Conservation (phyloP, 345 rosid genomes). For the Gossypium turneri region DNA sequence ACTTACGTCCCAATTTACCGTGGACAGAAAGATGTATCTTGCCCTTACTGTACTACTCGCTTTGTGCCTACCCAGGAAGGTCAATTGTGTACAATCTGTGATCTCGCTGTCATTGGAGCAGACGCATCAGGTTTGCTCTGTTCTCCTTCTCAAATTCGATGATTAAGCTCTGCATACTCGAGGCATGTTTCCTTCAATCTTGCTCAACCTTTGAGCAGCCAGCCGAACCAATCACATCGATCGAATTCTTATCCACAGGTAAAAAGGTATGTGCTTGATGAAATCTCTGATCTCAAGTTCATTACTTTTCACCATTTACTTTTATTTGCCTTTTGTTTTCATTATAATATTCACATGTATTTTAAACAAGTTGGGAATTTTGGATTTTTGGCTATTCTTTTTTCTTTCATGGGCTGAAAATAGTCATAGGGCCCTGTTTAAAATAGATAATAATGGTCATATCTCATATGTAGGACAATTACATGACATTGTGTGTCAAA, state of each 20-base stretch:
- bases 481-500: conserved; percentile 22
- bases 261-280: conserved; percentile 18
- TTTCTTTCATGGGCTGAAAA: conserved; percentile 25
- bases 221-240: not conserved
- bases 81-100: conserved; percentile 68
- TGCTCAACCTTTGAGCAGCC: conserved; percentile 13
- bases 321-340: conserved; percentile 13
- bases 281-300: conserved; percentile 18
- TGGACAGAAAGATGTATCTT: conserved; percentile 79
- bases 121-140: conserved; percentile 93
- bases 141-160: conserved; percentile 79
- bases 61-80: conserved; percentile 80
- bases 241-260: conserved; percentile 18
- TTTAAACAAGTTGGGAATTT: conserved; percentile 34
- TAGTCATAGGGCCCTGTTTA: conserved; percentile 27
- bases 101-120: conserved; percentile 83
- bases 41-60: conserved; percentile 81
- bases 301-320: conserved; percentile 25
- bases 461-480: conserved; percentile 31
- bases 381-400: conserved; percentile 31
- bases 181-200: conserved; percentile 16
- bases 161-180: conserved; percentile 21
- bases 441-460: conserved; percentile 29
- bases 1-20: conserved; percentile 88
- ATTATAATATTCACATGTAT: conserved; percentile 31